A percentile compares a stretch with the other conserved stretches of the same genome.
Conservation (phyloP, 306 rosid species). For the Sindora glabra region DNA sequence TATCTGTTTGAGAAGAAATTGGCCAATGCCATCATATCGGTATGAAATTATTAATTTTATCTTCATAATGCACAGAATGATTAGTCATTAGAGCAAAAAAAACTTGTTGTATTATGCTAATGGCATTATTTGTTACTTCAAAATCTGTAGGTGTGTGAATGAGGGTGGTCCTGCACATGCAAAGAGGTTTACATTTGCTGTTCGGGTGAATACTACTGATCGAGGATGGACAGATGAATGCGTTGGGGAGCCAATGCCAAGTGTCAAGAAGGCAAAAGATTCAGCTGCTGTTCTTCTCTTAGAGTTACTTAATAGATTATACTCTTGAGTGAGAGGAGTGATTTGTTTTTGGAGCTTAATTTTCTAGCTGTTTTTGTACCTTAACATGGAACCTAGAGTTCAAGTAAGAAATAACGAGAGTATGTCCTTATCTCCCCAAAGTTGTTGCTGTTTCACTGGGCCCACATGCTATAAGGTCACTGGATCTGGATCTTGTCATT, state of each 20-base stretch:
- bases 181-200: constrained; percentile 86
- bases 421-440: no score
- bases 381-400: no score
- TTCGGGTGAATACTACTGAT: constrained; percentile 85
- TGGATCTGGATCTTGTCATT: no score
- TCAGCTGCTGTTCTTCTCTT: constrained; percentile 94
- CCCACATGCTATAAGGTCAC: no score
- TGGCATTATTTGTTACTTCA: not conserved
- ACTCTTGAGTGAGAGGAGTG: constrained; percentile 40
- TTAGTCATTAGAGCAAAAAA: not conserved
- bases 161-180: constrained; percentile 99
- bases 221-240: constrained; percentile 93
- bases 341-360: not conserved
- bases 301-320: constrained; percentile 64
- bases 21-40: constrained; percentile 97
- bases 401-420: no score
- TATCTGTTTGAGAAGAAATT: constrained; percentile 84
- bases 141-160: constrained; percentile 63
- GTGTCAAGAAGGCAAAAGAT: constrained; percentile 97
- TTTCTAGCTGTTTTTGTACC: no score
- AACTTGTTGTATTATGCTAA: not conserved
- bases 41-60: constrained; percentile 13
- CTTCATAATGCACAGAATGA: not conserved
- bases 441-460: no score
- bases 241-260: constrained; percentile 97